Evolutionary conservation across 345 rosid genomes (phyloP).

Genomic region (Rhodamnia argentea): DNA sequence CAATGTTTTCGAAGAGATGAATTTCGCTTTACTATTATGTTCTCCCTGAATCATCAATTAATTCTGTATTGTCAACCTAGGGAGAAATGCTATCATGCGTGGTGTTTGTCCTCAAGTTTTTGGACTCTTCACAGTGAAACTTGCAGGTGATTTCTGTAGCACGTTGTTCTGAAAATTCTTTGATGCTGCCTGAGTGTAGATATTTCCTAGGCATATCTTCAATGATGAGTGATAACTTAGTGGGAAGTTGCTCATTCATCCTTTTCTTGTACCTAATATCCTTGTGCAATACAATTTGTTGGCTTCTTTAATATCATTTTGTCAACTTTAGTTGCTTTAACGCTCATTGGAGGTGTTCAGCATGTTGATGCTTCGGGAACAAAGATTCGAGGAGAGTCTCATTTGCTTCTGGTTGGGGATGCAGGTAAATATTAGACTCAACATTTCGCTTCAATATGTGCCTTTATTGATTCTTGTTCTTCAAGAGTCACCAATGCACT

Average conservation of each 20-base stretch:
- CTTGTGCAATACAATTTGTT: background rate
- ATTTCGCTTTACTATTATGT: background rate
- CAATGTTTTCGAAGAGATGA: background rate
- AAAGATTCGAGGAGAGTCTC: constrained; percentile 93
- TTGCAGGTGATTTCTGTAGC: constrained; percentile 46
- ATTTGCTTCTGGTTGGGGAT: constrained; percentile 94
- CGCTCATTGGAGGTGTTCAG: constrained; percentile 93
- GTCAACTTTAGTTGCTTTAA: constrained; percentile 59
- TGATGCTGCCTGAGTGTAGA: background rate
- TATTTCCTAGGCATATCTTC: background rate
- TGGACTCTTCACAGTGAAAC: constrained; percentile 99
- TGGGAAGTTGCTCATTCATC: background rate
- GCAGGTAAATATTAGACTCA: constrained; percentile 38
- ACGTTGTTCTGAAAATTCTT: background rate
- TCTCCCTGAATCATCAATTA: background rate
- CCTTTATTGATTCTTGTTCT: background rate
- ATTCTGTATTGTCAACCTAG: constrained; percentile 14
- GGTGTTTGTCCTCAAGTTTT: constrained; percentile 93
- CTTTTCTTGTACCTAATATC: background rate
- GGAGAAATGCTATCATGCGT: constrained; percentile 79
- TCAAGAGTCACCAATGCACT: background rate
- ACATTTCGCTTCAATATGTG: background rate
- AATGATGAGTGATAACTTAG: background rate
- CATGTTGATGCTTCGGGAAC: constrained; percentile 95
- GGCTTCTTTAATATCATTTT: background rate